phyloP scores from a whole-genome alignment of 352 stramenopile species.

The Pythium brachiatum region DNA sequence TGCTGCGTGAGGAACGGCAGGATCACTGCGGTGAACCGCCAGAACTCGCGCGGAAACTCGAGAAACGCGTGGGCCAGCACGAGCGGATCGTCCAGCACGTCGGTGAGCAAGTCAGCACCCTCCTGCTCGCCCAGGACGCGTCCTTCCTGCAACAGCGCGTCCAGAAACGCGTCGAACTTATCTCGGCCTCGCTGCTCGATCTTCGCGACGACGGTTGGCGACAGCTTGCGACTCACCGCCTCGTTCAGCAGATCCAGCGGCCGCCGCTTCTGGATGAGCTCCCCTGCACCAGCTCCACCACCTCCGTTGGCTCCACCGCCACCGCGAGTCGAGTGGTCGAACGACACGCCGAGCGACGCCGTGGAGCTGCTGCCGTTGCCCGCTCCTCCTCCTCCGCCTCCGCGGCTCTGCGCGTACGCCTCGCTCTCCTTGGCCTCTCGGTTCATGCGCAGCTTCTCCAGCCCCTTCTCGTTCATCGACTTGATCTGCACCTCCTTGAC shows the following conservation, averaged over 20 bases:
- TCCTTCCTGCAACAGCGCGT: conserved; percentile 40
- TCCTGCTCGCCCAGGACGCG: conserved; percentile 36
- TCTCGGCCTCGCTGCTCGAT: conserved; percentile 49
- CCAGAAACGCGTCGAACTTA: conserved; percentile 71
- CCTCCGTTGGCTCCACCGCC: conserved; percentile 11
- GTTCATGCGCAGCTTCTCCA: conserved; percentile 79
- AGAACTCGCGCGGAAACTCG: conserved; percentile 82
- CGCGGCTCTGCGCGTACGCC: conserved; percentile 2
- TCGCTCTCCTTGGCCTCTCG: conserved; percentile 67
- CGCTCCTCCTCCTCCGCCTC: not conserved
- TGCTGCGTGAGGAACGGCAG: conserved; percentile 48
- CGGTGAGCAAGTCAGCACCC: conserved; percentile 32
- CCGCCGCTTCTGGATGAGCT: conserved; percentile 53
- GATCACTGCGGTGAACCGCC: conserved; percentile 60
- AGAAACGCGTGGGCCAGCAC: conserved; percentile 61
- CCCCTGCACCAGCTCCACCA: conserved; percentile 13
- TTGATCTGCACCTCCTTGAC: conserved; percentile 91
- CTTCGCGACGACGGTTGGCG: conserved; percentile 21
- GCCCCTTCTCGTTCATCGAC: conserved; percentile 79
- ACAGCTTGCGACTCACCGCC: conserved; percentile 36
- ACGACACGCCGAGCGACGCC: conserved; percentile 25
- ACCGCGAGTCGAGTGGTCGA: conserved; percentile 25
- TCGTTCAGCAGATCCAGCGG: conserved; percentile 70
- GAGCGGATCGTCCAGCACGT: conserved; percentile 46
- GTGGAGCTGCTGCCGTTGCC: not conserved